Conservation (phyloP, 345 rosid genomes). For the Melaleuca quinquenervia region DNA sequence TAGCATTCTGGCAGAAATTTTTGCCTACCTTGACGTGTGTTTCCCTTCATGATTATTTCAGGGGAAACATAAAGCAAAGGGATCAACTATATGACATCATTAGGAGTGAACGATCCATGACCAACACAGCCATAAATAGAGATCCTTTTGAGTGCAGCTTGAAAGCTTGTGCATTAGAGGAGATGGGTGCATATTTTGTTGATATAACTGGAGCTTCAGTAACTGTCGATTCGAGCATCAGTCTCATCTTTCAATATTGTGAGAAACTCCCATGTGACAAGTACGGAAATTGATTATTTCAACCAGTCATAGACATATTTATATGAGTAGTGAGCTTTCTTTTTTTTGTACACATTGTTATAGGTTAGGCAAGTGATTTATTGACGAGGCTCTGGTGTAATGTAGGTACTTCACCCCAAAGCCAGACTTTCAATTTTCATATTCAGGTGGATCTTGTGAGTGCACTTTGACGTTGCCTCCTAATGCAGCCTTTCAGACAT, state of each 20-base stretch:
- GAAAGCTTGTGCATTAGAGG: conserved; percentile 17
- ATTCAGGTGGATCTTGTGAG: conserved; percentile 18
- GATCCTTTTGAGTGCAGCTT: conserved; percentile 25
- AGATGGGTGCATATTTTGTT: conserved; percentile 20
- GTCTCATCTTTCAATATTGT: conserved; percentile 39
- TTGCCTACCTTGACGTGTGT: background rate
- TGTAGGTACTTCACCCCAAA: conserved; percentile 34
- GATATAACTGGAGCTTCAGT: conserved; percentile 45
- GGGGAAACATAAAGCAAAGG: conserved; percentile 59
- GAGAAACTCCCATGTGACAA: conserved; percentile 45
- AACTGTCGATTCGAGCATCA: conserved; percentile 41
- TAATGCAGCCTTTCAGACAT: conserved; percentile 34
- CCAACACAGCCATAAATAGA: conserved; percentile 35
- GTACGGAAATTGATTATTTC: conserved; percentile 13
- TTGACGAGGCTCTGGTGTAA: background rate
- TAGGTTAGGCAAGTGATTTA: background rate
- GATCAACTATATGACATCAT: conserved; percentile 52
- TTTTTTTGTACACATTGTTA: background rate
- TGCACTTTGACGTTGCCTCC: conserved; percentile 45
- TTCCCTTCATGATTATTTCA: conserved; percentile 8
- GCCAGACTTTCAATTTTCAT: conserved; percentile 31
- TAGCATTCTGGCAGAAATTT: background rate
- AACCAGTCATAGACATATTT: background rate
- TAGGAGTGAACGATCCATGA: conserved; percentile 47
- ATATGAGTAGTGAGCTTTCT: background rate